Evolutionary conservation across 345 rosid genomes (phyloP).

Genomic region (Corchorus capsularis): DNA sequence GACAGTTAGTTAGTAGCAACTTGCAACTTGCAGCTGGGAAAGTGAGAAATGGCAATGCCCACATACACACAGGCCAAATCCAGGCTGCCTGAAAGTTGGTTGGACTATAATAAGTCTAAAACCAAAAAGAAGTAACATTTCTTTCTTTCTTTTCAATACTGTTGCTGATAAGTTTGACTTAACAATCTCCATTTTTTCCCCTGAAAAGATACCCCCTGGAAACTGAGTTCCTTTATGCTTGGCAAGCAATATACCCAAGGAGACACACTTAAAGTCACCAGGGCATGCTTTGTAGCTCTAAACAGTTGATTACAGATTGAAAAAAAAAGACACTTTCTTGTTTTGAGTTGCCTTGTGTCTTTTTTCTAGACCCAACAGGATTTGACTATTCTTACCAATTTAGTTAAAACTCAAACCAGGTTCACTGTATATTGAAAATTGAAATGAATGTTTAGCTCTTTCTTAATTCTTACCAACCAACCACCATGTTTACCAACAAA

Average conservation of each 20-base stretch:
- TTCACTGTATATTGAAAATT: background rate
- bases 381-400: background rate
- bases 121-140: background rate
- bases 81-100: conserved; percentile 2
- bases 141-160: too few relatives aligned
- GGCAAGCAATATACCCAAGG: background rate
- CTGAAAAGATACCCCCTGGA: background rate
- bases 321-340: background rate
- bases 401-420: background rate
- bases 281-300: background rate
- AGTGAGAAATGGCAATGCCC: background rate
- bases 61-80: background rate
- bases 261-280: background rate
- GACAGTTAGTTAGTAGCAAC: background rate
- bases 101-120: background rate
- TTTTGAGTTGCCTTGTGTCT: background rate
- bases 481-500: background rate
- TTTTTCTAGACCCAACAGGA: background rate
- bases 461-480: background rate
- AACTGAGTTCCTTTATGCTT: background rate
- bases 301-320: background rate
- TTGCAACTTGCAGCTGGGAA: background rate
- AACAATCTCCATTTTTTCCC: background rate
- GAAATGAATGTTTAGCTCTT: too few relatives aligned
- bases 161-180: background rate